These are phyloP conservation scores for Spergularia azorica DNA, from an alignment of 179 eudicot genomes.

Conservation along the genomic window DNA sequence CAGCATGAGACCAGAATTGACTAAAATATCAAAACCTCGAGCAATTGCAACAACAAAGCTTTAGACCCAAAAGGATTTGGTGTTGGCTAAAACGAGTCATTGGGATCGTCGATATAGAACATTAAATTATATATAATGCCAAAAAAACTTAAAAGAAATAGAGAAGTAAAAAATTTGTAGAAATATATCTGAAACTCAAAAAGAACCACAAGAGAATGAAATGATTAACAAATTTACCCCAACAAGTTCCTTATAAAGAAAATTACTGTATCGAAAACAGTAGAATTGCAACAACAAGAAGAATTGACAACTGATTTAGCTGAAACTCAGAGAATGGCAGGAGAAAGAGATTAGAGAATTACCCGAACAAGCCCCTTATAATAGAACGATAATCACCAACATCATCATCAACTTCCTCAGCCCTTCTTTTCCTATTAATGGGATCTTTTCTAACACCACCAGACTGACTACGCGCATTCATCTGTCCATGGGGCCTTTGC, in stretches of 20 bases:
- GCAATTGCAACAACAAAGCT: too few species aligned
- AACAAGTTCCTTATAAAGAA: too few species aligned
- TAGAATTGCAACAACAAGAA: not conserved
- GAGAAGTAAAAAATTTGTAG: too few species aligned
- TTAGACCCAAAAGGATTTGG: not conserved
- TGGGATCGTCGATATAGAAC: too few species aligned
- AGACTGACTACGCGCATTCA: constrained; percentile 23
- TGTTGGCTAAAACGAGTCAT: too few species aligned
- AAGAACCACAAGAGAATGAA: too few species aligned
- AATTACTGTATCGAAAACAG: not conserved
- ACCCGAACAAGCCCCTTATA: constrained; percentile 66
- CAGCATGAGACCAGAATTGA: not conserved
- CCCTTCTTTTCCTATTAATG: constrained; percentile 27
- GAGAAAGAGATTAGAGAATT: not conserved
- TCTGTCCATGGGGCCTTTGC: constrained; percentile 36
- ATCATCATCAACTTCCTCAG: constrained; percentile 38
- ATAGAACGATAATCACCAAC: constrained; percentile 28
- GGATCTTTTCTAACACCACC: constrained; percentile 13
- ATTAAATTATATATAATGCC: too few species aligned
- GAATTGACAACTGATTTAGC: not conserved
- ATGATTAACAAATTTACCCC: too few species aligned
- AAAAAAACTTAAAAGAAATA: too few species aligned
- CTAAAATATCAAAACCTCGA: too few species aligned
- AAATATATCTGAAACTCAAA: too few species aligned
- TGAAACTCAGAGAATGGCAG: not conserved